Percentiles rank a stretch among this genome's conserved stretches.
Evolutionary conservation across 2,329 filamentous ascomycete species (phyloP).

Genomic region (Arachnopeziza araneosa): DNA sequence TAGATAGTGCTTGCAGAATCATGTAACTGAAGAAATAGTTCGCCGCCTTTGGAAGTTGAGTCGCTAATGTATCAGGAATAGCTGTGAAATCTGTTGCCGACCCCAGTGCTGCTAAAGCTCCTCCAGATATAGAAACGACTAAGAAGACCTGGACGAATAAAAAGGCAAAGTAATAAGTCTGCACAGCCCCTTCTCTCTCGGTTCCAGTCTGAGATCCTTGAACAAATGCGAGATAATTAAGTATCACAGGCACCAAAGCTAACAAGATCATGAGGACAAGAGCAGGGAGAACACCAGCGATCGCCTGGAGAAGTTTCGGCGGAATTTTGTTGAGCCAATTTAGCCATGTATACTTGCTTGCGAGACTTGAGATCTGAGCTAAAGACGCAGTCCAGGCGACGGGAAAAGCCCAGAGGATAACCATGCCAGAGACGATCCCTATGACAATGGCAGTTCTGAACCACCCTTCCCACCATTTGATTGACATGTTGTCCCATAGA

Average conservation of each 20-base stretch:
- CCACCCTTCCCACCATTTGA: constrained; percentile 91
- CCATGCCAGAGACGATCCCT: constrained; percentile 62
- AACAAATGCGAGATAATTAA: constrained; percentile 65
- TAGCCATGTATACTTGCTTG: constrained; percentile 62
- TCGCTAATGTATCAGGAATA: constrained; percentile 66
- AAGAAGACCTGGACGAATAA: constrained; percentile 93
- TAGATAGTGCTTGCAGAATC: constrained; percentile 87
- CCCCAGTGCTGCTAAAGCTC: constrained; percentile 59
- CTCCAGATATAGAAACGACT: constrained; percentile 79
- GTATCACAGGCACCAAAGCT: constrained; percentile 72
- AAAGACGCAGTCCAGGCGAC: constrained; percentile 83
- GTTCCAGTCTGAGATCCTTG: constrained; percentile 81
- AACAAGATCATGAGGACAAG: constrained; percentile 71
- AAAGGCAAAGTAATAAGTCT: constrained; percentile 89
- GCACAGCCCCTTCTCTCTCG: constrained; percentile 74
- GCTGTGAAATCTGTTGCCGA: constrained; percentile 47
- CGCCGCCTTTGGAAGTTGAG: constrained; percentile 75
- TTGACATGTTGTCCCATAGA: constrained; percentile 95
- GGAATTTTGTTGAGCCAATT: constrained; percentile 61
- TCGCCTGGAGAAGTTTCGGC: constrained; percentile 53
- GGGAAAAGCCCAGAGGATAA: constrained; percentile 84
- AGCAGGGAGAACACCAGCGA: constrained; percentile 85
- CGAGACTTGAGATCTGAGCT: constrained; percentile 69
- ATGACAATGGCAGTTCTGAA: constrained; percentile 54
- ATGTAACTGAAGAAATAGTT: constrained; percentile 99